Evolutionary conservation across 1,139 yeast species (phyloP).

Genomic region (Taphrina sp.): DNA sequence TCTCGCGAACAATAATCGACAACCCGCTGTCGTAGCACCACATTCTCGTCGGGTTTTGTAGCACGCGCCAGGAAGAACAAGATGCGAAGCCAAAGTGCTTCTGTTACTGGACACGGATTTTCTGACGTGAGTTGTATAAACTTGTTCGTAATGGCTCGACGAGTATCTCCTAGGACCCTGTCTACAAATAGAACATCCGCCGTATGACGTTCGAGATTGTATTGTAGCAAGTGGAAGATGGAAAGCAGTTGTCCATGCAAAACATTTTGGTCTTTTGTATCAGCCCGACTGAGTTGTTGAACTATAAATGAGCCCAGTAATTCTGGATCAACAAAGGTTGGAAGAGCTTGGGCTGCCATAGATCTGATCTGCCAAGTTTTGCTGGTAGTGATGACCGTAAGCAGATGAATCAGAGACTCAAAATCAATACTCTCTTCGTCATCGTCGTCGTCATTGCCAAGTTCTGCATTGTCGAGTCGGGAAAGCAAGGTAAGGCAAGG

Average conservation of each 20-base stretch:
- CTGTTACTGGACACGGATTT: conserved; percentile 17
- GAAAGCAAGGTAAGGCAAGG: conserved; percentile 71
- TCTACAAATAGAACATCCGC: conserved; percentile 12
- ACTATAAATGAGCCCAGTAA: conserved; percentile 23
- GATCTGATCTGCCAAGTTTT: conserved; percentile 75
- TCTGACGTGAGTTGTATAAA: conserved; percentile 20
- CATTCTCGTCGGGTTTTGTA: background rate
- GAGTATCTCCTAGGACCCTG: conserved; percentile 9
- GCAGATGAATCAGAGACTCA: conserved; percentile 39
- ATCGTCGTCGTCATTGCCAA: conserved; percentile 54
- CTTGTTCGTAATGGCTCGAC: conserved; percentile 18
- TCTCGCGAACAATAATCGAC: conserved; percentile 20
- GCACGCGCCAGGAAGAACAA: conserved; percentile 12
- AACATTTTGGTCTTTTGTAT: conserved; percentile 26
- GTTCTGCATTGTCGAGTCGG: conserved; percentile 58
- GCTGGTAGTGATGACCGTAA: conserved; percentile 53
- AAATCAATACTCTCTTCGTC: conserved; percentile 41
- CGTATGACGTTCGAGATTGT: conserved; percentile 12
- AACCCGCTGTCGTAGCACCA: conserved; percentile 12
- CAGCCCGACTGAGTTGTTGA: conserved; percentile 15
- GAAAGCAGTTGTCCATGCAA: conserved; percentile 33
- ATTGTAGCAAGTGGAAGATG: conserved; percentile 25
- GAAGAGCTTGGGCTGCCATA: conserved; percentile 71
- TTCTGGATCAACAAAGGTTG: conserved; percentile 48
- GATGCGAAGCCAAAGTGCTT: conserved; percentile 17